A percentile compares a stretch with the other conserved stretches of the same genome.
Evolutionary conservation across 78 protist species (phyloP).

Genomic region (Polysphondylium violaceum): DNA sequence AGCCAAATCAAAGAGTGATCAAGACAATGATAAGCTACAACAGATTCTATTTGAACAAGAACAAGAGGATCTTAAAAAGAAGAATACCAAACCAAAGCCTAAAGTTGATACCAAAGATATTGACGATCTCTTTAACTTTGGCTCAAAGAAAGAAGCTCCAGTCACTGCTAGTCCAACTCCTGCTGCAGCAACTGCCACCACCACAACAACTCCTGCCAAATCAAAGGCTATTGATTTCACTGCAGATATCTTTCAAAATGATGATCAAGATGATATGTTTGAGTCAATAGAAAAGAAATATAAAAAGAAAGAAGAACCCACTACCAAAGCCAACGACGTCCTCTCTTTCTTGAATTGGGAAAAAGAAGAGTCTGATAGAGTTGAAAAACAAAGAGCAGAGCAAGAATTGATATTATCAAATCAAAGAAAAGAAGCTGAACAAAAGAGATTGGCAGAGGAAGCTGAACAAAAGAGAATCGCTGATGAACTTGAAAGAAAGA

Average conservation of each 20-base stretch:
- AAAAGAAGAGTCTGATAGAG: conserved; percentile 16
- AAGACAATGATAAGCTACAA: too few relatives aligned
- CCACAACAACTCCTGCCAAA: not conserved
- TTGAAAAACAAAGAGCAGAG: conserved; percentile 16
- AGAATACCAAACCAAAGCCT: too few relatives aligned
- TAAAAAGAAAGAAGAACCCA: not conserved
- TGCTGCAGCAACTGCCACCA: not conserved
- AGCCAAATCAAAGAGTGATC: too few relatives aligned
- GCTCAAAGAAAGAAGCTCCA: too few relatives aligned
- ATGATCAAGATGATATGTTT: conserved; percentile 11
- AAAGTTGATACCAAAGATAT: too few relatives aligned
- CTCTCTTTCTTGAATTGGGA: conserved; percentile 41
- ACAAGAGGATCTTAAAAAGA: too few relatives aligned
- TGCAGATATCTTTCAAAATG: not conserved
- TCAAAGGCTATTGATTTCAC: not conserved
- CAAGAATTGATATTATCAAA: conserved; percentile 2
- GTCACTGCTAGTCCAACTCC: too few relatives aligned
- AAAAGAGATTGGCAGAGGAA: conserved; percentile 14
- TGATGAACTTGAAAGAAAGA: not conserved
- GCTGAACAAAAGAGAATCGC: conserved; percentile 3
- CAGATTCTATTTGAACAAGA: too few relatives aligned
- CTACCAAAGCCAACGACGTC: not conserved
- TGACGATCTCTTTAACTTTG: too few relatives aligned
- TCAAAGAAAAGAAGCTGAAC: not conserved
- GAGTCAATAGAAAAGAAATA: conserved; percentile 1